These are phyloP conservation scores for Saccharomyces hybrid DNA, from an alignment of 1,139 yeast species.

Conservation along the genomic window DNA sequence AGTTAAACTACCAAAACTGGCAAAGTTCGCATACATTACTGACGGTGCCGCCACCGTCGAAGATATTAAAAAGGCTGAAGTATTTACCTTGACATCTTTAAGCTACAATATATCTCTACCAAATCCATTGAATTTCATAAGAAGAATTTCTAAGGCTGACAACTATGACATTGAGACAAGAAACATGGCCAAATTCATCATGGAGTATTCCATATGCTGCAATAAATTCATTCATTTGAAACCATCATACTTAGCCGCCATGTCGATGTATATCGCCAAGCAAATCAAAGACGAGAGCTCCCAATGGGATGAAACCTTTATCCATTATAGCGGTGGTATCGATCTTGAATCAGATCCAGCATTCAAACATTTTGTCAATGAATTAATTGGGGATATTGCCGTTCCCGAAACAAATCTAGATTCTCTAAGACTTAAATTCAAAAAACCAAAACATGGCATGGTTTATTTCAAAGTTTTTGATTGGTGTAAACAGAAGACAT, in stretches of 20 bases:
- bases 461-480: conserved; percentile 14
- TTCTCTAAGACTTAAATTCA: conserved; percentile 24
- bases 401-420: conserved; percentile 26
- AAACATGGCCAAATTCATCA: conserved; percentile 77
- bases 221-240: conserved; percentile 64
- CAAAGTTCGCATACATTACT: conserved; percentile 83
- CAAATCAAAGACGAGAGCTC: conserved; percentile 42
- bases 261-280: conserved; percentile 38
- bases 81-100: conserved; percentile 64
- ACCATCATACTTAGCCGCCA: conserved; percentile 83
- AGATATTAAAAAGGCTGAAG: conserved; percentile 81
- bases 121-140: conserved; percentile 86
- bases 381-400: conserved; percentile 13
- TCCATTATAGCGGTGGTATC: conserved; percentile 76
- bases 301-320: conserved; percentile 72
- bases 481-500: conserved; percentile 10
- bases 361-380: background rate
- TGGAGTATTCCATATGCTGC: conserved; percentile 76
- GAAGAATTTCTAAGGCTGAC: conserved; percentile 90
- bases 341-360: conserved; percentile 9
- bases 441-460: conserved; percentile 18
- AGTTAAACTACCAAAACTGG: conserved; percentile 85
- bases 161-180: conserved; percentile 84
- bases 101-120: conserved; percentile 82
- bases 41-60: conserved; percentile 76